Evolutionary conservation across 2,329 filamentous ascomycete genomes (phyloP).

Genomic region (Colletotrichum musae): DNA sequence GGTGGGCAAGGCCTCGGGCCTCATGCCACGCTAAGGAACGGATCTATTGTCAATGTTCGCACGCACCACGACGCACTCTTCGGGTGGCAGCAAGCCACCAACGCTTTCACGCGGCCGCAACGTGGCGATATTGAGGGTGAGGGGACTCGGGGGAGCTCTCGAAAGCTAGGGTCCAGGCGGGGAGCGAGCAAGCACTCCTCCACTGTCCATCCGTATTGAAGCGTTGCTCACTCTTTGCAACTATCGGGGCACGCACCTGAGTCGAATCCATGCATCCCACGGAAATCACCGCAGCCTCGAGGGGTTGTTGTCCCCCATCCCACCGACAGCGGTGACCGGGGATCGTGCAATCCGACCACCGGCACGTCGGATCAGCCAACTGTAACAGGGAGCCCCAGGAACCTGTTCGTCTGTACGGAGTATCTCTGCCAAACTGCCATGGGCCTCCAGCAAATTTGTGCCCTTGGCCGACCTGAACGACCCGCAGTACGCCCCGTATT

Average conservation of each 20-base stretch:
- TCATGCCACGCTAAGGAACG: constrained; percentile 12
- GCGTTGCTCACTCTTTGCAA: background rate
- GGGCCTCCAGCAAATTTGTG: constrained; percentile 15
- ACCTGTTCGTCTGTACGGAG: background rate
- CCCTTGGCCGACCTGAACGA: constrained; percentile 36
- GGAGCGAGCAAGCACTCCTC: background rate
- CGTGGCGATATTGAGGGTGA: background rate
- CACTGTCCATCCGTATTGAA: background rate
- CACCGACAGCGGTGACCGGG: constrained; percentile 12
- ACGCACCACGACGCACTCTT: background rate
- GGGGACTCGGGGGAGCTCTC: background rate
- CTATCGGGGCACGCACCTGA: background rate
- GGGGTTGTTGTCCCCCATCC: constrained; percentile 11
- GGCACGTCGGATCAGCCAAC: constrained; percentile 21
- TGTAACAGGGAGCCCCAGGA: background rate
- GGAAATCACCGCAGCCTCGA: constrained; percentile 27
- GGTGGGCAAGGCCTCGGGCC: background rate
- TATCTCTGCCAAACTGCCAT: background rate
- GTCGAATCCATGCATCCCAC: constrained; percentile 8
- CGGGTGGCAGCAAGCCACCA: constrained; percentile 8
- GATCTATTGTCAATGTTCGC: constrained; percentile 19
- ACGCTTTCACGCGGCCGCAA: background rate
- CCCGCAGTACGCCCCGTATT: constrained; percentile 22
- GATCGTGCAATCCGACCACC: constrained; percentile 17
- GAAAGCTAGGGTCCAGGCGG: too few relatives aligned